Conservation (phyloP, 257 asterid genomes). For the Nicotiana paniculata region DNA sequence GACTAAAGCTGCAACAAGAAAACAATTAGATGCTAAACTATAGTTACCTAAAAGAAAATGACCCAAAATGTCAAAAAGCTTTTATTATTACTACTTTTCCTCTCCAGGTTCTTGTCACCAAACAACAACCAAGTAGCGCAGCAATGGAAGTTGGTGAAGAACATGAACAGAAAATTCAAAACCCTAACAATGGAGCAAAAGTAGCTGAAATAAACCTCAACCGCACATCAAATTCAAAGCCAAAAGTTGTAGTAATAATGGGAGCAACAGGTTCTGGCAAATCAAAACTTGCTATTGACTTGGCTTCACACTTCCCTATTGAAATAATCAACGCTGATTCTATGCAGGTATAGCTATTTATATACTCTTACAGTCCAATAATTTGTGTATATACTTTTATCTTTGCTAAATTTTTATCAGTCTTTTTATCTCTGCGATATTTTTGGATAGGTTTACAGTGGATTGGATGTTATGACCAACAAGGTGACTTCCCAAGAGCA, state of each 20-base stretch:
- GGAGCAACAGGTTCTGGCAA: slow-evolving; percentile 85
- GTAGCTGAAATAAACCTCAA: background rate
- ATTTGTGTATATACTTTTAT: background rate
- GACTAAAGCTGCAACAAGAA: too few relatives aligned
- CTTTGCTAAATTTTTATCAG: background rate
- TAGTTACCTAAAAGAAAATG: too few relatives aligned
- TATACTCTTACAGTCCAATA: background rate
- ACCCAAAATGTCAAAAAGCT: too few relatives aligned
- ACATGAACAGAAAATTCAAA: background rate
- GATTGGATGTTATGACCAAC: slow-evolving; percentile 85
- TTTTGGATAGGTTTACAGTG: slow-evolving; percentile 51
- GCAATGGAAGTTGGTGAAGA: slow-evolving; percentile 5
- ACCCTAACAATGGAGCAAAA: slow-evolving; percentile 4
- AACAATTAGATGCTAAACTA: too few relatives aligned
- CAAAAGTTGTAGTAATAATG: slow-evolving; percentile 68
- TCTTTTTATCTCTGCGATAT: too few relatives aligned
- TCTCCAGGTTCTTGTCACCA: too few relatives aligned
- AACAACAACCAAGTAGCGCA: background rate
- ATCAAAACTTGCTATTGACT: slow-evolving; percentile 81
- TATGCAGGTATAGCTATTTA: slow-evolving; percentile 55
- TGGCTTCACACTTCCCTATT: slow-evolving; percentile 66
- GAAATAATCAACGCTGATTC: slow-evolving; percentile 94
- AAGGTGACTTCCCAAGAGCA: slow-evolving; percentile 68
- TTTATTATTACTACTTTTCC: too few relatives aligned
- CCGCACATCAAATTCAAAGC: slow-evolving; percentile 26